These are phyloP conservation scores for Aspergillus udagawae DNA, from an alignment of 2,329 filamentous ascomycete species.

Conservation along the genomic window DNA sequence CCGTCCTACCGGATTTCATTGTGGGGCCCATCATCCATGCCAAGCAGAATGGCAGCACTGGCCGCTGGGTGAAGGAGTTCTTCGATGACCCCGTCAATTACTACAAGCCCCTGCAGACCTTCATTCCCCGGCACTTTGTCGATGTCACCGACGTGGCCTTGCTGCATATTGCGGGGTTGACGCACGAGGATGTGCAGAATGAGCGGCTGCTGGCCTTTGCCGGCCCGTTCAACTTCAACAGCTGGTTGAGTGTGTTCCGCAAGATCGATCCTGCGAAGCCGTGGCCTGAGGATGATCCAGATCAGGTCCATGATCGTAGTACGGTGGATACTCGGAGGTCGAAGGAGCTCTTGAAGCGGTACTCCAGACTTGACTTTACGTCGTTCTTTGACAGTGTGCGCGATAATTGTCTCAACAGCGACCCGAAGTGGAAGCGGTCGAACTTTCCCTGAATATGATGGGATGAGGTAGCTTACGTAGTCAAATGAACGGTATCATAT, in stretches of 20 bases:
- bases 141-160: not conserved
- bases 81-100: not conserved
- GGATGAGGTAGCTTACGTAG: too few relatives aligned
- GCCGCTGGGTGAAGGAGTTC: not conserved
- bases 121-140: not conserved
- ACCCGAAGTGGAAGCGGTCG: not conserved
- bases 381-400: not conserved
- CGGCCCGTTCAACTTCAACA: not conserved
- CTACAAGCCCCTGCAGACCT: not conserved
- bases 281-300: not conserved
- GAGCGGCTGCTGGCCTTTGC: not conserved
- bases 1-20: conserved; percentile 33
- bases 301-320: not conserved
- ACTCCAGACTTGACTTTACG: not conserved
- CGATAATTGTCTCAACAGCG: not conserved
- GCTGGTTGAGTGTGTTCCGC: not conserved
- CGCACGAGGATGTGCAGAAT: not conserved
- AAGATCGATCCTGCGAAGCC: not conserved
- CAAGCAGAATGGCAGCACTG: not conserved
- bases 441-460: not conserved
- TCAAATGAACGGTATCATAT: not conserved
- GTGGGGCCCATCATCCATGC: conserved; percentile 6
- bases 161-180: not conserved
- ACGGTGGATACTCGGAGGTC: not conserved
- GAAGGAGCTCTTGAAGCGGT: not conserved